Conservation (phyloP, 768 basidiomycete genomes). For the Gymnopilus junonius region DNA sequence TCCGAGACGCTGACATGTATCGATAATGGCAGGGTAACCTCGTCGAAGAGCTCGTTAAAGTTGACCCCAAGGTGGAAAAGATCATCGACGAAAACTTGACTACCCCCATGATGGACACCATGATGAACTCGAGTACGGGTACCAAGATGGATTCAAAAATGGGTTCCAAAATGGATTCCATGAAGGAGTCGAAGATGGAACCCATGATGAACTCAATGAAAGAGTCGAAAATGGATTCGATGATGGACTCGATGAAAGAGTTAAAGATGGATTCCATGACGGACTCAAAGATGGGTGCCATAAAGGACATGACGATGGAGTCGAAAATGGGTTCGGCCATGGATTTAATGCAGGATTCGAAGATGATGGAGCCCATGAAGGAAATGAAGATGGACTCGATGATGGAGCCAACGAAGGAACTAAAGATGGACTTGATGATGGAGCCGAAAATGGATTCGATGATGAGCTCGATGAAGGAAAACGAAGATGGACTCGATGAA, state of each 20-base stretch:
- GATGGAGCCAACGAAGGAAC: not conserved
- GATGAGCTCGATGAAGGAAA: no score
- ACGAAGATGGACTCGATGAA: not conserved
- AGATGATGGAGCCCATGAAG: not conserved
- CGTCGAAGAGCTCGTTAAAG: constrained; percentile 18
- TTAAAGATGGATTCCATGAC: not conserved
- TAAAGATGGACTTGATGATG: not conserved
- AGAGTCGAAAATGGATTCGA: not conserved
- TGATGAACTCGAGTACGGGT: not conserved
- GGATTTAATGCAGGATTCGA: not conserved
- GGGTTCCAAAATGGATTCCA: not conserved
- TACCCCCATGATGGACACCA: not conserved
- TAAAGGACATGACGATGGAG: not conserved
- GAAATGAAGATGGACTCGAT: not conserved
- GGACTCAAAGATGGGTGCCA: not conserved
- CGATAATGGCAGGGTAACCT: constrained; percentile 18
- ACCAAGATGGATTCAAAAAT: not conserved
- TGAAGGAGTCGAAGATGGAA: no score
- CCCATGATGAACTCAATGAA: no score
- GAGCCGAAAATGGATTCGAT: not conserved
- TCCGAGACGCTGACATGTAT: not conserved
- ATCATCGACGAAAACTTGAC: constrained; percentile 19
- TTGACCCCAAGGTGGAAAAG: constrained; percentile 16
- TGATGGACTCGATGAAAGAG: not conserved
- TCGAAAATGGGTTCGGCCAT: not conserved